Evolutionary conservation across 306 rosid species (phyloP), one percentile per base, ranked within the genome.

Genomic region (Cicer yamashitae): DNA sequence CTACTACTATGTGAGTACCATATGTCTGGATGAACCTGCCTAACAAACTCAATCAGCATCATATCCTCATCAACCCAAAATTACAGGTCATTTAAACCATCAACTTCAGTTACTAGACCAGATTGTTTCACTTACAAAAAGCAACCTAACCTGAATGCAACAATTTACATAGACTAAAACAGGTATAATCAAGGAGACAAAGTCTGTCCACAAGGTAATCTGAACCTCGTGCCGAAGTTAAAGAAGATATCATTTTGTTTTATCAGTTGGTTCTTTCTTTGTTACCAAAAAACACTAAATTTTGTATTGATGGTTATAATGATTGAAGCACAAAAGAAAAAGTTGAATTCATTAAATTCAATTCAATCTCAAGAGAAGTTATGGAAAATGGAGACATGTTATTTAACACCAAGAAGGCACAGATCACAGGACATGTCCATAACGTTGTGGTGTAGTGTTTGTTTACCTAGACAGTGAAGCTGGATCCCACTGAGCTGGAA

Each of bases 401-500:
- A 18, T 22, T 56, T 58, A 6, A 50, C 69, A 25, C 43, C 15
- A 39, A 13, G 70, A 50, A 76, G 5, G 39, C 68, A 66, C n/a
- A 8, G 46, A 50, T 8, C 12, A 15, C 39, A 70, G 48, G 22
- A 38, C 38, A 1, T n/a, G n/a, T 60, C 44, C n/a, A 43, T 56
- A 67, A 39, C 30, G 57, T 11, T 10, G 40, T 37, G 52, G 58
- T 13, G 7, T 40, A n/a, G 54, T 38, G 54, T 40, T 75, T 76
- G 73, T 53, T 78, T 79, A 94, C 98, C 96, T 90, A 70, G 97
- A 84, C 87, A 94, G 71, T 47, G 86, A 77, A 13, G 98, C 96
- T 11, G 98, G 98, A 85, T 94, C 96, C 98, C 98, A 94, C 51
- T 75, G 86, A 62, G 98, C 84, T 10, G 98, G 98, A 82, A 94